phyloP scores from a whole-genome alignment of 768 basidiomycete species.

The Phylloporus sp. region DNA sequence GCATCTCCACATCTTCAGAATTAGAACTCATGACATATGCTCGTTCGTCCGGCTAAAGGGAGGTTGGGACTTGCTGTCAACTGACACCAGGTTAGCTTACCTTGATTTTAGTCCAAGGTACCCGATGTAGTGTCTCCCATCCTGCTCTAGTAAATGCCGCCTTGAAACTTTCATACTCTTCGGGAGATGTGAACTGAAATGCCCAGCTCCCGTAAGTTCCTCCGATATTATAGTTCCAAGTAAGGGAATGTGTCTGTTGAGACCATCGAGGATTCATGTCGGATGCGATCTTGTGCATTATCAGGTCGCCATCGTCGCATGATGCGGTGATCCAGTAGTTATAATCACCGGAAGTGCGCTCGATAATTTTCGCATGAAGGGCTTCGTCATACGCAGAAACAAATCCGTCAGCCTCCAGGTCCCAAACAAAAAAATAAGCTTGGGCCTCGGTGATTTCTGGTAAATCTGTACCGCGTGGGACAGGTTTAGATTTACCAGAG shows the following conservation, averaged over 20 bases:
- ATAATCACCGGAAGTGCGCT: slow-evolving; percentile 41
- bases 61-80: neutral
- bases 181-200: slow-evolving; percentile 56
- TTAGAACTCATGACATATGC: slow-evolving; percentile 72
- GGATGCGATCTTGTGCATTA: slow-evolving; percentile 59
- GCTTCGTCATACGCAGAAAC: slow-evolving; percentile 42
- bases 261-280: slow-evolving; percentile 74
- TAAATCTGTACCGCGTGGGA: slow-evolving; percentile 16
- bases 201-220: slow-evolving; percentile 73
- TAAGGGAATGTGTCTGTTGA: slow-evolving; percentile 61
- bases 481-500: slow-evolving; percentile 14
- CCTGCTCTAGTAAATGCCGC: slow-evolving; percentile 59
- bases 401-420: slow-evolving; percentile 45
- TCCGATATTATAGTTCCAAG: slow-evolving; percentile 78
- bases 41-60: slow-evolving; percentile 71
- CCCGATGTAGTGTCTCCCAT: slow-evolving; percentile 77
- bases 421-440: slow-evolving; percentile 63
- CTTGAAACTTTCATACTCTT: slow-evolving; percentile 57
- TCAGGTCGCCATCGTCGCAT: slow-evolving; percentile 41
- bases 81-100: slow-evolving; percentile 32
- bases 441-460: slow-evolving; percentile 36
- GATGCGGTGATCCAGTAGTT: slow-evolving; percentile 58
- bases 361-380: slow-evolving; percentile 50
- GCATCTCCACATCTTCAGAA: slow-evolving; percentile 87
- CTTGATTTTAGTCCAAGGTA: slow-evolving; percentile 77